Conservation (phyloP, 2,329 filamentous ascomycete species). For the Cadophora gregata region DNA sequence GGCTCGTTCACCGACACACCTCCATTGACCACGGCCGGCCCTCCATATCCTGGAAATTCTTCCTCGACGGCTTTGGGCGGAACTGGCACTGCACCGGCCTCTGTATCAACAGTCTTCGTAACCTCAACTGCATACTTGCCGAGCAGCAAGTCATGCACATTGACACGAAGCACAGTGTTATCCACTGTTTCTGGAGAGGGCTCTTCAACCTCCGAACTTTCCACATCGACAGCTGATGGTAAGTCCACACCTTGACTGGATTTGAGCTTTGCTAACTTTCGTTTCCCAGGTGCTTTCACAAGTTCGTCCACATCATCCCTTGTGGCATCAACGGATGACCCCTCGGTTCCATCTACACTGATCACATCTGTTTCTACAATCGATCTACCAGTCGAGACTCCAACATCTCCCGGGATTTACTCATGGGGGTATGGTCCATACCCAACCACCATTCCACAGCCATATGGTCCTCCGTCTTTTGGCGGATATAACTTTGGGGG, state of each 20-base stretch:
- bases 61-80: slow-evolving; percentile 10
- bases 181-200: neutral
- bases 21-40: neutral
- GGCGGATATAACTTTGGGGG: slow-evolving; percentile 14
- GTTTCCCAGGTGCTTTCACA: slow-evolving; percentile 11
- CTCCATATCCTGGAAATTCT: slow-evolving; percentile 16
- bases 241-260: neutral
- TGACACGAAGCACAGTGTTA: slow-evolving; percentile 8
- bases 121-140: slow-evolving; percentile 11
- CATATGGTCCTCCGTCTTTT: slow-evolving; percentile 12
- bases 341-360: slow-evolving; percentile 7
- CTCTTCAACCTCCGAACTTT: neutral
- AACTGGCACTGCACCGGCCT: slow-evolving; percentile 12
- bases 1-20: neutral
- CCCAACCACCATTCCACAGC: slow-evolving; percentile 14
- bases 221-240: slow-evolving; percentile 21
- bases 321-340: neutral
- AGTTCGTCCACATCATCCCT: neutral
- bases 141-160: slow-evolving; percentile 19
- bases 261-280: slow-evolving; percentile 2
- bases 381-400: slow-evolving; percentile 3
- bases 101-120: neutral
- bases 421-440: slow-evolving; percentile 2
- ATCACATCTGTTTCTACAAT: neutral
- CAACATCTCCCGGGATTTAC: neutral